A percentile compares a stretch with the other conserved stretches of the same genome.
These are phyloP conservation scores for Cutaneotrichosporon cutaneum DNA, from an alignment of 1,284 basidiomycete genomes.

Conservation along the genomic window DNA sequence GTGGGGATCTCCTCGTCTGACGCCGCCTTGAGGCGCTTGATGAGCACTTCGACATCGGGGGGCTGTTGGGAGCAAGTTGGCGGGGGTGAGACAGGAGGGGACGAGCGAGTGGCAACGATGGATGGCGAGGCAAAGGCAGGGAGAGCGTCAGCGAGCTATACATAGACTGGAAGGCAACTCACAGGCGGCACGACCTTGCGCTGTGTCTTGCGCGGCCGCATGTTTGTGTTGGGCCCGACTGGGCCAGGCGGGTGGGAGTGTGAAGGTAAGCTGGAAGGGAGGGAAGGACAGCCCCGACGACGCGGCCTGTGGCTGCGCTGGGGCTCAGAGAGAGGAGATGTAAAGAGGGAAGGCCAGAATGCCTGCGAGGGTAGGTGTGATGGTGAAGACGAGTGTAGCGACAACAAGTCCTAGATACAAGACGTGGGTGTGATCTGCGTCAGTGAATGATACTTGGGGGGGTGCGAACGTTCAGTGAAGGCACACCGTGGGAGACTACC, in stretches of 20 bases:
- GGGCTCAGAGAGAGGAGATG: neutral
- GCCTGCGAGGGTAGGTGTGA: neutral
- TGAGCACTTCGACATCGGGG: conserved; percentile 38
- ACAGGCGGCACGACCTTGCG: conserved; percentile 43
- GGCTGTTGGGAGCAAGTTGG: conserved; percentile 26
- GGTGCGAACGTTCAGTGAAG: too few species aligned
- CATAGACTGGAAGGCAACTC: conserved; percentile 6
- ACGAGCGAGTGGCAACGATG: neutral
- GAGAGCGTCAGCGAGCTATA: neutral
- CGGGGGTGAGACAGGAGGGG: neutral
- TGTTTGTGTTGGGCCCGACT: conserved; percentile 15
- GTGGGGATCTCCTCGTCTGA: conserved; percentile 33
- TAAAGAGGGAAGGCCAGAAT: neutral
- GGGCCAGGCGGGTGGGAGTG: neutral
- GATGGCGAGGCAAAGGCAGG: neutral
- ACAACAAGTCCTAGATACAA: too few species aligned
- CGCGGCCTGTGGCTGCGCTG: conserved; percentile 10
- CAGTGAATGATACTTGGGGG: neutral
- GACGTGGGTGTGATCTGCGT: too few species aligned
- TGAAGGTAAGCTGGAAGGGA: neutral
- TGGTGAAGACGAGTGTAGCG: neutral
- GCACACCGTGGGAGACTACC: neutral
- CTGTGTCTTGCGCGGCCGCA: conserved; percentile 45
- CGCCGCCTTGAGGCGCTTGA: conserved; percentile 33
- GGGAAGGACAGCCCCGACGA: neutral